A percentile compares a stretch with the other conserved stretches of the same genome.
Evolutionary conservation across 1,284 basidiomycete genomes (phyloP).

Genomic region (Leccinum subatratum): DNA sequence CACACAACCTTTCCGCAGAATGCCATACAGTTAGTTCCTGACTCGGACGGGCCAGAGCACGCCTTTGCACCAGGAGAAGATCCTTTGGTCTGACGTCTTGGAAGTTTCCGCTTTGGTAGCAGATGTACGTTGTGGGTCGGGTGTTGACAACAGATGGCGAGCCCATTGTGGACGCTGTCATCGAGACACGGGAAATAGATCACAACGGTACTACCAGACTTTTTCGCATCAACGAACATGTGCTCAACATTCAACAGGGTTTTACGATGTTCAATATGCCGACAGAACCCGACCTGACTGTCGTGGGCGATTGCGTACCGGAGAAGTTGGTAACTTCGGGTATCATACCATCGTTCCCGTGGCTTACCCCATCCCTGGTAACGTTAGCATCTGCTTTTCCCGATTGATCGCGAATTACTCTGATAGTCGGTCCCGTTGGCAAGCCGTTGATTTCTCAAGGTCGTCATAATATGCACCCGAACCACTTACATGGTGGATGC

Average conservation of each 20-base stretch:
- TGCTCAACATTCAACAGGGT: slow-evolving; percentile 33
- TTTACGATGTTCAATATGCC: slow-evolving; percentile 63
- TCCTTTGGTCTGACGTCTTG: slow-evolving; percentile 75
- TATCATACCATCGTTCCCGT: slow-evolving; percentile 77
- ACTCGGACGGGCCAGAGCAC: slow-evolving; percentile 72
- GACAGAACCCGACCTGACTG: slow-evolving; percentile 33
- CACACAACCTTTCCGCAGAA: slow-evolving; percentile 58
- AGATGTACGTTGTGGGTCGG: slow-evolving; percentile 74
- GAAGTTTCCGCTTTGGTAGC: slow-evolving; percentile 78
- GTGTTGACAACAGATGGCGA: slow-evolving; percentile 62
- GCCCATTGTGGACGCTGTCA: slow-evolving; percentile 61
- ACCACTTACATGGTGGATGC: too few species aligned
- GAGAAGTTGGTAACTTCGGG: slow-evolving; percentile 62
- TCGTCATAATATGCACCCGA: slow-evolving; percentile 69
- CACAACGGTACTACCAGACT: slow-evolving; percentile 29
- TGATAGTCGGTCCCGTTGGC: slow-evolving; percentile 55
- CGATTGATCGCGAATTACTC: neutral
- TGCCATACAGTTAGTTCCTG: slow-evolving; percentile 71
- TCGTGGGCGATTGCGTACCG: slow-evolving; percentile 45
- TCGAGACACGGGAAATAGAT: slow-evolving; percentile 87
- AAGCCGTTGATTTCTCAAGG: slow-evolving; percentile 53
- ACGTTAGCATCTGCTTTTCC: slow-evolving; percentile 39
- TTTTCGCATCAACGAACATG: neutral
- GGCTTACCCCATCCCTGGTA: slow-evolving; percentile 73
- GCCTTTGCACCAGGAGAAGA: slow-evolving; percentile 75